These are phyloP conservation scores for Madurella mycetomatis DNA, from an alignment of 2,329 filamentous ascomycete genomes.

Conservation along the genomic window DNA sequence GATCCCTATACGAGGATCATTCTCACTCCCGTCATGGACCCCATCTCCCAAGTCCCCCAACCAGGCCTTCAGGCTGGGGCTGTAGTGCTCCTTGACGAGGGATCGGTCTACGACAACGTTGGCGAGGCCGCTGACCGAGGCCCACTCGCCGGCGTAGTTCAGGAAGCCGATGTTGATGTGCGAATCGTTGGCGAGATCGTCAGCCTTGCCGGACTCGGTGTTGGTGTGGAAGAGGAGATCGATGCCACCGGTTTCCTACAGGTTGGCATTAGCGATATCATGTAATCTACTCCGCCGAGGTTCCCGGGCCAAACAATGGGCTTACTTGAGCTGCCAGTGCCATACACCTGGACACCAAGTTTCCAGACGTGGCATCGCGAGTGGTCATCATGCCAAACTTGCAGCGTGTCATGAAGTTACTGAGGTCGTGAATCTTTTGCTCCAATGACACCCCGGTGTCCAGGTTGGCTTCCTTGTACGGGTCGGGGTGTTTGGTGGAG, in stretches of 20 bases:
- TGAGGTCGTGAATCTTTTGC: conserved; percentile 72
- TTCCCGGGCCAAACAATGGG: background rate
- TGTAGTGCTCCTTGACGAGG: conserved; percentile 71
- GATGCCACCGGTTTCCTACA: conserved; percentile 68
- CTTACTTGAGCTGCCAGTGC: conserved; percentile 71
- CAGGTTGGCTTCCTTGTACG: conserved; percentile 70
- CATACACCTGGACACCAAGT: conserved; percentile 80
- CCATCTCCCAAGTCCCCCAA: conserved; percentile 81
- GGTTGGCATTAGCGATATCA: background rate
- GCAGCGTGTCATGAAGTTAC: conserved; percentile 62
- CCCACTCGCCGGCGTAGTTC: conserved; percentile 74
- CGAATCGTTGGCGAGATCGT: conserved; percentile 68
- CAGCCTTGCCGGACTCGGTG: conserved; percentile 82
- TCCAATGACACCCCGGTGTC: conserved; percentile 60
- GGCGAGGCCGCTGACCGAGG: conserved; percentile 73
- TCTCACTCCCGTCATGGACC: conserved; percentile 72
- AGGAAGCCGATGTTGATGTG: conserved; percentile 81
- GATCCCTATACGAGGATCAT: conserved; percentile 76
- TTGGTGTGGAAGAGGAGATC: conserved; percentile 91
- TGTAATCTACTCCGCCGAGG: no score
- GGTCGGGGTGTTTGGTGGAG: conserved; percentile 62
- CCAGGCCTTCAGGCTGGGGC: conserved; percentile 72
- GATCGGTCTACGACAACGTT: conserved; percentile 64
- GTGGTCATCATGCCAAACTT: conserved; percentile 94
- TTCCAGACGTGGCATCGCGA: conserved; percentile 57